Evolutionary conservation across 208 protist species (phyloP), one percentile per base, ranked within the genome.

Genomic region (Crithidia expoeki): DNA sequence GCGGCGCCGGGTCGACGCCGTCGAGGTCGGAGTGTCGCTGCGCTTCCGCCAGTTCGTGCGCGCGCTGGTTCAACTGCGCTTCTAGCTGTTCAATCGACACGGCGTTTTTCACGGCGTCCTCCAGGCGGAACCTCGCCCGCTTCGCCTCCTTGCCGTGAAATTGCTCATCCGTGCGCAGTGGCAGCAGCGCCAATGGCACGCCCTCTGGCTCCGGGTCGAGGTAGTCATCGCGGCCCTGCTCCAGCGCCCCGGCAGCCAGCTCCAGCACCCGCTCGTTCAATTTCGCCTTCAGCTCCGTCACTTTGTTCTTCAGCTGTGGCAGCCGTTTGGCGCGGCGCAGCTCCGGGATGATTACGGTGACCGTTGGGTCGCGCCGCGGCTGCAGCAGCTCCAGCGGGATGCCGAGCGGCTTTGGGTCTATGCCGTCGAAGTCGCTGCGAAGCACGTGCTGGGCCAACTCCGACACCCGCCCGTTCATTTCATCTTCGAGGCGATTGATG

Each of bases 371-470:
- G 12, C 85, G 68, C 21, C 85, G 80, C 28, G 84, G 85, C 33
- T 76, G 28, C 49, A 94, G 73, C 51, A 90, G 69, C 7, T 78
- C 79, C n/a, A 94, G 67, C 49, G 83, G 84, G 46, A 94, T 88
- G 58, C 72, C 85, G 28, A 83, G 68, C 7, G 89, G 89, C 42
- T 83, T 72, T 46, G 63, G 50, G 30, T 94, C 84, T n/a, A 94
- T 30, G 33, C 67, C 74, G 51, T 74, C 67, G 30, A 94, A 88
- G 65, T 91, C 89, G 36, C 75, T 74, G 19, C 60, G 51, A n/a
- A 83, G 72, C 28, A 88, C 63, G 14, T 58, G 60, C 27, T 56
- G 68, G 33, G 89, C 89, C 38, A 94, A 67, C 49, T 63, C 70
- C 60, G 61, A 40, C 1, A 65, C 72, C 1, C 84, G 76, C 0